Evolutionary conservation across 192 early-diverging fungal genomes (phyloP), one percentile per base, ranked within the genome.

Genomic region (Entomortierella parvispora): DNA sequence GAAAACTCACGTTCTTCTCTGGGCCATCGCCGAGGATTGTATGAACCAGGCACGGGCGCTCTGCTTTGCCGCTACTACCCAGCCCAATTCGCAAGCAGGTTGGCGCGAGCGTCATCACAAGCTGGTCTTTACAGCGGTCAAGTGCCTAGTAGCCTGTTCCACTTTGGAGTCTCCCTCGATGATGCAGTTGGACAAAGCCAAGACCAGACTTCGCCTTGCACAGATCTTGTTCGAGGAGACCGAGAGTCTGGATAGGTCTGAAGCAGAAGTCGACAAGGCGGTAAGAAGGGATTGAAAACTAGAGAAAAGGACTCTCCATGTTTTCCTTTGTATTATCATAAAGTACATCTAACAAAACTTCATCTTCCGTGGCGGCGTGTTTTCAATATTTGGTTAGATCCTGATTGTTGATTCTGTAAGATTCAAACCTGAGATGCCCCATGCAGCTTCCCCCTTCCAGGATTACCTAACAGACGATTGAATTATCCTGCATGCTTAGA

Each of bases 191-290:
- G 68, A 75, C 22, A 72, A 68, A 26, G 68, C 69, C 12, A 82
- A 80, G 49, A 53, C 81, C 4, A 47, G 81, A 22, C 58, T 80
- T 23, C 56, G 81, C 0, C 61, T 82, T 29, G 78, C 76, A 12
- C 76, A 80, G 64, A 69, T 82, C 44, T 46, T 82, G 33, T 82
- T 80, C 58, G 68, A 74, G 50, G 77, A 77, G 55, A 80, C 76
- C 12, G 81, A 82, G 23, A 82, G 69, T 63, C 37, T 80, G 34
- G 59, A 63, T 9, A 28, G 65, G 33, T 56, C 45, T 34, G 65
- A 77, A 40, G 74, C 68, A 8, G 74, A 77, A 53, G 61, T 77
- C 22, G 42, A 57, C 46, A 77, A 64, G 17, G 74, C 74, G 43
- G 74, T 77, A 68, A 48, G 72, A 18, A 15, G 22, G 37, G 12